Evolutionary conservation across 192 early-diverging fungal species (phyloP).

Genomic region (Dissophora globulifera): DNA sequence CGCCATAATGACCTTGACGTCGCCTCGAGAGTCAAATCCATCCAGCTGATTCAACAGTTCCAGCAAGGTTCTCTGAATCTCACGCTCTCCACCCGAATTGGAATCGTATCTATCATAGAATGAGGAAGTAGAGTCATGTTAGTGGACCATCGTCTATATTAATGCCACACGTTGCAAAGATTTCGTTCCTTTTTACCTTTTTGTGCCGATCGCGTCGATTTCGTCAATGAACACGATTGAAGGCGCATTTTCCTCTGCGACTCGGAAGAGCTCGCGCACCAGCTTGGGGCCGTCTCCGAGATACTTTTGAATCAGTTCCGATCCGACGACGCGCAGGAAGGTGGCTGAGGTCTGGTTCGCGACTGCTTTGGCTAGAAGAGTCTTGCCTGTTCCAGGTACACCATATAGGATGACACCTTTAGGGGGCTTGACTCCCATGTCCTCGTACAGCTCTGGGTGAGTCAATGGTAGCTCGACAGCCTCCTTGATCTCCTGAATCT

Average conservation of each 20-base stretch:
- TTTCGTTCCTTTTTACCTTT: conserved; percentile 61
- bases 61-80: conserved; percentile 98
- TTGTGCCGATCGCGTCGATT: conserved; percentile 98
- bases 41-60: conserved; percentile 98
- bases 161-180: not conserved
- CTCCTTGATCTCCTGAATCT: conserved; percentile 99
- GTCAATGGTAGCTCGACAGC: conserved; percentile 98
- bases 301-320: conserved; percentile 99
- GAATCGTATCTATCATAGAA: conserved; percentile 91
- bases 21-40: conserved; percentile 94
- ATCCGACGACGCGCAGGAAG: conserved; percentile 97
- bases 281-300: conserved; percentile 98
- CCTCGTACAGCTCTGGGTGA: conserved; percentile 96
- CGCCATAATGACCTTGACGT: conserved; percentile 99
- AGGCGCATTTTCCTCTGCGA: conserved; percentile 95
- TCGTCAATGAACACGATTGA: conserved; percentile 99
- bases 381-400: conserved; percentile 93
- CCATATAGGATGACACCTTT: conserved; percentile 98
- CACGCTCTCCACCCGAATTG: conserved; percentile 93
- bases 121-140: not conserved
- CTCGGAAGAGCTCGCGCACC: conserved; percentile 96
- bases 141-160: not conserved
- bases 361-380: conserved; percentile 96
- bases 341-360: conserved; percentile 98
- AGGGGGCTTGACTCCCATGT: conserved; percentile 99